Percentiles rank a stretch among this genome's conserved stretches.
These are phyloP conservation scores for Scedosporium apiospermum DNA, from an alignment of 2,329 filamentous ascomycete species.

Conservation along the genomic window DNA sequence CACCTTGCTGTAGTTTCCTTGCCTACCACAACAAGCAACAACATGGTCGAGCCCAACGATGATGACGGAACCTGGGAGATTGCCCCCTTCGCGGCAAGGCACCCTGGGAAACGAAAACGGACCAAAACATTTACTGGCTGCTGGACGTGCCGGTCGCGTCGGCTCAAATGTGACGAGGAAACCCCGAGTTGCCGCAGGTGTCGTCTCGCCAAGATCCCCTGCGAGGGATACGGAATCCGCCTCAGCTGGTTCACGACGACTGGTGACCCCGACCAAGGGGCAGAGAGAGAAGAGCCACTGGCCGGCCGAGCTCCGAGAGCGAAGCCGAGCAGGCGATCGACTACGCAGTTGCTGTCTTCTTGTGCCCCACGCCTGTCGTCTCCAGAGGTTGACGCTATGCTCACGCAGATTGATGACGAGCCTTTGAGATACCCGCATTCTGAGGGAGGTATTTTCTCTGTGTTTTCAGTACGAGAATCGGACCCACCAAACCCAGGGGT, in stretches of 20 bases:
- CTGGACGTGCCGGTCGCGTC: slow-evolving; percentile 12
- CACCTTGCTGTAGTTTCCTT: neutral
- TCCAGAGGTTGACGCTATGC: slow-evolving; percentile 5
- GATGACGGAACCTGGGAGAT: neutral
- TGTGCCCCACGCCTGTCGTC: slow-evolving; percentile 2
- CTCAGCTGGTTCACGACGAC: slow-evolving; percentile 11
- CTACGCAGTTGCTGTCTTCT: neutral
- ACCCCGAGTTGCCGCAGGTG: slow-evolving; percentile 10
- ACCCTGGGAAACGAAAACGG: neutral
- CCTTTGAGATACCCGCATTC: neutral
- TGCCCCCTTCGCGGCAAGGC: neutral
- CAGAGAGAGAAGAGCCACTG: neutral
- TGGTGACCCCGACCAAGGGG: neutral
- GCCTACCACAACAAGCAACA: neutral
- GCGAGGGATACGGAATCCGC: slow-evolving; percentile 14
- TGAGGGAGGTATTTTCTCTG: neutral
- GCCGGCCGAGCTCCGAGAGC: neutral
- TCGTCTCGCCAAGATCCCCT: slow-evolving; percentile 9
- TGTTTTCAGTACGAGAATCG: neutral
- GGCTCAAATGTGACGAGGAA: slow-evolving; percentile 11
- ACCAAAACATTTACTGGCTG: slow-evolving; percentile 12
- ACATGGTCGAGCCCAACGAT: no score
- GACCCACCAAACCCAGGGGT: no score
- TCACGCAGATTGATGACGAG: slow-evolving; percentile 10
- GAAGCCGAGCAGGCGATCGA: neutral